phyloP scores from a whole-genome alignment of 805 yeast genomes.

The Candida jianshihensis region DNA sequence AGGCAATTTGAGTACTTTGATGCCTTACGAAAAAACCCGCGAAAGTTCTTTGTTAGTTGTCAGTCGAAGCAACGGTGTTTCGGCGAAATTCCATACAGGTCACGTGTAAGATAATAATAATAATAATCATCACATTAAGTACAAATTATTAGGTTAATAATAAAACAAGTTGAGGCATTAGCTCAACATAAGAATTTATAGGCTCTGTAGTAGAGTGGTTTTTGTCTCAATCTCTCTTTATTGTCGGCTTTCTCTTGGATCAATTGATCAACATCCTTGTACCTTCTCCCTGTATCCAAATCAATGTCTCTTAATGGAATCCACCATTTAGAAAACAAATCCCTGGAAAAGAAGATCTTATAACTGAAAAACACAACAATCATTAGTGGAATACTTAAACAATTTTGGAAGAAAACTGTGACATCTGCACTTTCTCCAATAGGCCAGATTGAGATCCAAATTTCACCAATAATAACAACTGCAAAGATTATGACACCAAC shows the following conservation, averaged over 20 bases:
- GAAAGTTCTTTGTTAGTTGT: not conserved
- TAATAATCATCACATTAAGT: no score
- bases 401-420: slow-evolving; percentile 33
- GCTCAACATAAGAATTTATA: slow-evolving; percentile 21
- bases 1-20: not conserved
- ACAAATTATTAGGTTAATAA: no score
- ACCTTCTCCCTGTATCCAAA: slow-evolving; percentile 47
- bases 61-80: no score
- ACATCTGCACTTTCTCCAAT: slow-evolving; percentile 32
- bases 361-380: slow-evolving; percentile 34
- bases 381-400: slow-evolving; percentile 39
- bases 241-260: slow-evolving; percentile 29
- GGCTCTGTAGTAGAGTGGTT: slow-evolving; percentile 26
- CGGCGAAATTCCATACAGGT: no score
- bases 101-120: no score
- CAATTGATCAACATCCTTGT: slow-evolving; percentile 40
- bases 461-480: slow-evolving; percentile 55
- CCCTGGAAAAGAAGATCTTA: slow-evolving; percentile 35
- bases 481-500: slow-evolving; percentile 46
- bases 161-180: no score
- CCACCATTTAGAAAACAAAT: slow-evolving; percentile 24
- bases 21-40: not conserved
- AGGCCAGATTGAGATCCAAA: slow-evolving; percentile 70
- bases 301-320: slow-evolving; percentile 40
- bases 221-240: slow-evolving; percentile 25